Base-by-base conservation (phyloP, 306 rosid species). In the Cicer pinnatifidum region DNA sequence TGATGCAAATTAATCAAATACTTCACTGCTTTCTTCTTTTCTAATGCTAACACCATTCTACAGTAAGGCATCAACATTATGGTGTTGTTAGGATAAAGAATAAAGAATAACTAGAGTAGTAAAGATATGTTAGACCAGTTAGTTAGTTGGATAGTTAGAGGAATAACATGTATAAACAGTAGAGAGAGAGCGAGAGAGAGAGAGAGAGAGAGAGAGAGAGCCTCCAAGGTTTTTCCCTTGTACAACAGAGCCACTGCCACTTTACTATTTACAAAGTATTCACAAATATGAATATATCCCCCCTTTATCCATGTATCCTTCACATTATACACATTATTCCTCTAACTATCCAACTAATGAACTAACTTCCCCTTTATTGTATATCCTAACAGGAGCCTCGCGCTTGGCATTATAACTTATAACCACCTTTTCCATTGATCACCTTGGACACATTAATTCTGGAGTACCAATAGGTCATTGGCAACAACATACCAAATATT, bases 351-450 rank as follows among this genome's bases (percentile, higher is more conserved):
- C 53, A 48, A 52, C 59, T 52, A 52, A 52, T 28, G 15, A 8
- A 23, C 3, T 52, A 11, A 52, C 16, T 8, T 52, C 4, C 6
- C 11, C 4, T 16, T 52, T 52, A 52, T 52, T 52, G 11, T 16
- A 8, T 16, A 52, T 52, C 33, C 59, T 16, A 16, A 52, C 8
- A 16, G 28, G 3, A 11, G 16, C 60, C 75, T 77, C 11, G 8
- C 12, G 8, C 60, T 38, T 45, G 19, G 33, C 33, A 3, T 67
- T 68, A 68, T 44, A 76, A 67, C 13, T 44, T 47, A 57, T 54
- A 50, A 54, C 20, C 16, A 45, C 56, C 9, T 67, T 56, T 54
- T 7, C 28, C 39, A 66, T 54, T 54, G 9, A 67, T 15, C 16
- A 5, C 17, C 1, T 65, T n/a, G 17, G 40, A 38, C 44, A 38